Evolutionary conservation across 768 basidiomycete species (phyloP), one percentile per base, ranked within the genome.

Genomic region (Psilocybe tampanensis): DNA sequence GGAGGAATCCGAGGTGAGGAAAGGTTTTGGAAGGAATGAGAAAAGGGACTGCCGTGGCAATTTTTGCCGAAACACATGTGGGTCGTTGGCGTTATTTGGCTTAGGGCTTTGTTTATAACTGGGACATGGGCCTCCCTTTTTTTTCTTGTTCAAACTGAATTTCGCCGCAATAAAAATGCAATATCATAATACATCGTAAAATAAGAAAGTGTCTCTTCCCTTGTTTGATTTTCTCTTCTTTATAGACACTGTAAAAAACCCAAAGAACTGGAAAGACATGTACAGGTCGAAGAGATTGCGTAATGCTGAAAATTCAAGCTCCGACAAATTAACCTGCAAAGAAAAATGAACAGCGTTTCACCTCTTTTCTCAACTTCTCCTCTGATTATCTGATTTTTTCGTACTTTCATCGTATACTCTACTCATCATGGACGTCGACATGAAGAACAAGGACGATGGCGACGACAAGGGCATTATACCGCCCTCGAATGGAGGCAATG

Each of bases 391-490:
- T 48, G 22, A 23, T 47, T 53, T 15, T 47, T 47, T 48, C 33
- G 51, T 59, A 44, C 32, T 36, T 54, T 29, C 21, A 15, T 18
- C 29, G 12, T 44, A 60, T 36, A 18, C 11, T 8, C 26, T n/a
- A 26, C 21, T 22, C 41, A 58, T 17, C 54, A 92, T 92, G 90
- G 90, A 92, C 69, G 81, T 91, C 61, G 90, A 92, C 65, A 90
- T 90, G 88, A 88, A 89, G 72, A 77, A 72, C 67, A 91, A 90
- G 70, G 88, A 90, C 55, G 86, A 90, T 60, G 72, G 77, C 8
- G 88, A 89, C 44, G 88, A 88, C 58, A 88, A 89, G 73, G 74
- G 68, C 18, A 74, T 72, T 58, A 64, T 72, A 24, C 72, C 69
- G 43, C 74, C 75, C 54, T 64, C 63, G 7, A 68, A 67, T 17